These are phyloP conservation scores for Trichoderma polysporum DNA, from an alignment of 2,329 filamentous ascomycete species.

Conservation along the genomic window DNA sequence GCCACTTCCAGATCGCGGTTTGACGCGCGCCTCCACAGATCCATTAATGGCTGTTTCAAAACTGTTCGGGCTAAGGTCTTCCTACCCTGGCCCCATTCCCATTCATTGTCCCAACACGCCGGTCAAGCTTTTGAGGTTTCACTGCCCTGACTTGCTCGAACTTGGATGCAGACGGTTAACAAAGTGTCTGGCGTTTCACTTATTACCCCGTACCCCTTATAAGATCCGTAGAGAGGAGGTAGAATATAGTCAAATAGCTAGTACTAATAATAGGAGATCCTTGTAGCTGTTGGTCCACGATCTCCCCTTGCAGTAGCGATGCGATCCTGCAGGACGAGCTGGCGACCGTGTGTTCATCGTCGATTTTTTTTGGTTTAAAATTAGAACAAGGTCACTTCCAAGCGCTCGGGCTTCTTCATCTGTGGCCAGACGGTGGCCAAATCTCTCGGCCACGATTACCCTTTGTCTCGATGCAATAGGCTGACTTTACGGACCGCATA, in stretches of 20 bases:
- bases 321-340: neutral
- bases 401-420: neutral
- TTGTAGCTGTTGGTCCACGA: neutral
- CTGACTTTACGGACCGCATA: neutral
- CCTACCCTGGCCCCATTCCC: neutral
- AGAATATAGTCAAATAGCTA: too few relatives aligned
- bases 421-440: neutral
- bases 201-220: neutral
- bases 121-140: conserved; percentile 4
- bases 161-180: neutral
- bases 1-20: neutral
- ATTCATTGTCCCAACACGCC: neutral
- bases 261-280: neutral
- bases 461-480: neutral
- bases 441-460: neutral
- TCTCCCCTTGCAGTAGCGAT: neutral
- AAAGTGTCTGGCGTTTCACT: conserved; percentile 1
- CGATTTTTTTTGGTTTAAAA: neutral
- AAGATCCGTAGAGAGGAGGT: neutral
- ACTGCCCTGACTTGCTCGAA: neutral
- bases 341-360: neutral
- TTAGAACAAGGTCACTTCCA: neutral
- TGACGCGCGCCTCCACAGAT: conserved; percentile 16
- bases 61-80: neutral
- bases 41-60: conserved; percentile 10